Percentiles rank a stretch among this genome's conserved stretches.
phyloP scores from a whole-genome alignment of 2,329 filamentous ascomycete species.

The Clarireedia homoeocarpa region DNA sequence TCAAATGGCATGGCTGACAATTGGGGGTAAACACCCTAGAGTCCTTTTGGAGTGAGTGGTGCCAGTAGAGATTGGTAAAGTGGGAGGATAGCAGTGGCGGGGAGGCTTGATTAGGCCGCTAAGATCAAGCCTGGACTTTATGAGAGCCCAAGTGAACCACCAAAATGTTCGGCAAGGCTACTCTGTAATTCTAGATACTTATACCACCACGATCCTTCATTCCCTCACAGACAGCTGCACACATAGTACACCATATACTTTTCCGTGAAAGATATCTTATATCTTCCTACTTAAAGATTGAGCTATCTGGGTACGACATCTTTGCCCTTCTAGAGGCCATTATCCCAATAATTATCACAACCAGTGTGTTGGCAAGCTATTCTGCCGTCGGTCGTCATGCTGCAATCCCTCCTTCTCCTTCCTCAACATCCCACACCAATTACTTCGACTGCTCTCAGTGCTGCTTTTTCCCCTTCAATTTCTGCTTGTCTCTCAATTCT shows the following conservation, averaged over 20 bases:
- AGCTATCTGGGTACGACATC: too few relatives aligned
- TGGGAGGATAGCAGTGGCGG: not conserved
- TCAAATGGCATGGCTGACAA: slow-evolving; percentile 8
- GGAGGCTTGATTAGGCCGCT: not conserved
- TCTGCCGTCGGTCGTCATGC: slow-evolving; percentile 7
- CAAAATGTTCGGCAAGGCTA: too few relatives aligned
- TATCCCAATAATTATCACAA: not conserved
- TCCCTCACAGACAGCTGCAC: too few relatives aligned
- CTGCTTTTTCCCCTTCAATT: slow-evolving; percentile 53
- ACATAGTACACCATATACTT: too few relatives aligned
- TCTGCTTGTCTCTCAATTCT: slow-evolving; percentile 45
- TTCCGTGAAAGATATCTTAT: too few relatives aligned
- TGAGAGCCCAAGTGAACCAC: too few relatives aligned
- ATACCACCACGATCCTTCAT: too few relatives aligned
- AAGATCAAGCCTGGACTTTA: too few relatives aligned
- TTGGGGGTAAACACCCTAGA: not conserved
- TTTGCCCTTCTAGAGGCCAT: too few relatives aligned
- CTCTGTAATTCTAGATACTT: too few relatives aligned
- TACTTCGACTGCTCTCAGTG: slow-evolving; percentile 42
- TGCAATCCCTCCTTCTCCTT: slow-evolving; percentile 52
- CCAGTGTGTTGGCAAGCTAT: not conserved
- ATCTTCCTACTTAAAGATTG: too few relatives aligned
- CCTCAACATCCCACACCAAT: slow-evolving; percentile 53
- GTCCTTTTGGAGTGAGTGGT: not conserved
- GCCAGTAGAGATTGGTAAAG: not conserved